Evolutionary conservation across 1,284 basidiomycete genomes (phyloP), one percentile per base, ranked within the genome.

Genomic region (Kalmanozyma brasiliensis): DNA sequence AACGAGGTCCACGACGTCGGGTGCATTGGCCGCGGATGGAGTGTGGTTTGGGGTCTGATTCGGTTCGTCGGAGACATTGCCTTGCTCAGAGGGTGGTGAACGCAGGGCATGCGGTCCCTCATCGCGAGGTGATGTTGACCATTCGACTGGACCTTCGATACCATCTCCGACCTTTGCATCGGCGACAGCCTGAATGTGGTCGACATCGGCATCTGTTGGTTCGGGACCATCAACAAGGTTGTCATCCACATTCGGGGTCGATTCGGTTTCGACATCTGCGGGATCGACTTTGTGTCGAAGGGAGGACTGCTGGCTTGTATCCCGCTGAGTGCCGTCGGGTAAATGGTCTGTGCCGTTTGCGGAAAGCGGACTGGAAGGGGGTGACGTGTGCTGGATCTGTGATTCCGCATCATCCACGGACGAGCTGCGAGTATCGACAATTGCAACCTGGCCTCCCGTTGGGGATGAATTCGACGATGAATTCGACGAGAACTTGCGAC

Each of bases 361-460:
- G 40, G 23, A 7, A n/a, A 13, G 4, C 1, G 47, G 49, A 13
- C 33, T 49, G 14, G 62, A 53, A 4, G 51, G 33, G 13, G 47
- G 48, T 23, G 55, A 55, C 1, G 56, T 23, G 14, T 53, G 29
- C 19, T 49, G 36, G 4, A 55, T 43, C 19, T 53, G 62, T 19
- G 20, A 37, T 24, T 65, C 43, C 20, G 62, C 56, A 33, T 51
- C 62, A 4, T 65, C 56, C n/a, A 55, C 56, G 6, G 53, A 62
- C 17, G 53, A 56, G 46, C 42, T 57, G 45, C 53, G 46, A 33
- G 49, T 52, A 49, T 60, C 49, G 14, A 36, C 33, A 8, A 45
- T 36, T 4, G 43, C 22, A 4, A 30, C 43, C 8, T 38, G 48
- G 10, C 7, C 22, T 4, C 19, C 23, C 0, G 51, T 36, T 6